Conservation (phyloP, 768 basidiomycete species). For the Galerina sulciceps region DNA sequence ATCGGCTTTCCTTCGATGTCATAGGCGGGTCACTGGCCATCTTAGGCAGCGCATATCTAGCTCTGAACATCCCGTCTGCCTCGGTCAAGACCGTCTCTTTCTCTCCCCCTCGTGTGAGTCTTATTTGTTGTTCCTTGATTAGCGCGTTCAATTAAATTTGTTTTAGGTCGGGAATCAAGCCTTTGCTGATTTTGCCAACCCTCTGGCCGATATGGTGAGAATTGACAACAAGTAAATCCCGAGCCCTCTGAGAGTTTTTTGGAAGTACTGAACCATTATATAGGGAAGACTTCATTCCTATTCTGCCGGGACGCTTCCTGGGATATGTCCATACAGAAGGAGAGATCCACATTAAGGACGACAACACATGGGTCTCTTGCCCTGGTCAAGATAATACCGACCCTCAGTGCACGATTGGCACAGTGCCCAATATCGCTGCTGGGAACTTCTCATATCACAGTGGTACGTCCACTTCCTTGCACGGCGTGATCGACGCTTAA, state of each 20-base stretch:
- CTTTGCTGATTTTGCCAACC: slow-evolving; percentile 63
- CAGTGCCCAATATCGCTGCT: slow-evolving; percentile 55
- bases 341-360: slow-evolving; percentile 55
- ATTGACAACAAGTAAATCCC: slow-evolving; percentile 56
- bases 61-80: slow-evolving; percentile 43
- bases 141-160: neutral
- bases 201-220: slow-evolving; percentile 49
- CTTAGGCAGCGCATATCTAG: slow-evolving; percentile 56
- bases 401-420: slow-evolving; percentile 51
- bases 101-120: slow-evolving; percentile 42
- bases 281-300: slow-evolving; percentile 42
- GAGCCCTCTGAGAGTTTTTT: neutral
- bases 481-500: neutral
- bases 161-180: slow-evolving; percentile 55
- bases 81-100: slow-evolving; percentile 36
- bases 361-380: slow-evolving; percentile 28
- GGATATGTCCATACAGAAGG: slow-evolving; percentile 55
- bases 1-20: neutral
- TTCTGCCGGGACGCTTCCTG: slow-evolving; percentile 39
- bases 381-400: slow-evolving; percentile 58
- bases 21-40: slow-evolving; percentile 55
- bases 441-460: slow-evolving; percentile 56
- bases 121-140: neutral
- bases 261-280: neutral
- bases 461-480: slow-evolving; percentile 8